Base-by-base conservation (phyloP, 176 grass and related monocot genomes). In the Cocos nucifera region DNA sequence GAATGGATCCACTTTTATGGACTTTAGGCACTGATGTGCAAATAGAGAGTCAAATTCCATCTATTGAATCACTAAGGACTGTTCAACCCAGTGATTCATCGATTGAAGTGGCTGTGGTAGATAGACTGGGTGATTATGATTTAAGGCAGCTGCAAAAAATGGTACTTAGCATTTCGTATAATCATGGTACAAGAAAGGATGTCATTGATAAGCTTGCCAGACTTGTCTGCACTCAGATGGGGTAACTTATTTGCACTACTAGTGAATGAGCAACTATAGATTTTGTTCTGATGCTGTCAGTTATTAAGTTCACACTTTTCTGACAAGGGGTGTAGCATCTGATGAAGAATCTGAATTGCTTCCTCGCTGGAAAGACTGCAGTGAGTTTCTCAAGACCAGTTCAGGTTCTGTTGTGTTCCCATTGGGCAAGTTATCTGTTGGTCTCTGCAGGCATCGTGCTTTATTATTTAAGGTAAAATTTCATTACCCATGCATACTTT, bases 1-100 rank as follows among this genome's bases (percentile, higher is more conserved):
- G 85, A 73, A 86, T 95, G 79, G 77, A 95, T 70, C 85, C 90
- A 24, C 80, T 80, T 78, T 21, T 95, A 62, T 95, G 90, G 90
- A 74, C 90, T 50, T 69, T 95, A 62, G 89, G 85, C 67, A 86
- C 71, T 53, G 82, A 85, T 51, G 57, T 82, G 75, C 73, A 80
- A 22, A 73, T 86, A 25, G 81, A 66, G 50, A 81, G 69, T 10
- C 78, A 70, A 30, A 57, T 89, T 49, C 89, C 90, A 26, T 78
- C 85, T 9, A 66, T 95, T 16, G 90, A 89, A 20, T 83, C 85
- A 4, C 62, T 95, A 57, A 86, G 17, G 62, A 57, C 78, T 59
- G 53, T 71, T 14, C 74, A 71, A 19, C 82, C 82, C n/a, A 30
- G 58, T 3, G 78, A 86, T 12, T 82, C 87, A 16, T 65, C 82